Conservation (phyloP, 345 rosid species). For the Brassica incana region DNA sequence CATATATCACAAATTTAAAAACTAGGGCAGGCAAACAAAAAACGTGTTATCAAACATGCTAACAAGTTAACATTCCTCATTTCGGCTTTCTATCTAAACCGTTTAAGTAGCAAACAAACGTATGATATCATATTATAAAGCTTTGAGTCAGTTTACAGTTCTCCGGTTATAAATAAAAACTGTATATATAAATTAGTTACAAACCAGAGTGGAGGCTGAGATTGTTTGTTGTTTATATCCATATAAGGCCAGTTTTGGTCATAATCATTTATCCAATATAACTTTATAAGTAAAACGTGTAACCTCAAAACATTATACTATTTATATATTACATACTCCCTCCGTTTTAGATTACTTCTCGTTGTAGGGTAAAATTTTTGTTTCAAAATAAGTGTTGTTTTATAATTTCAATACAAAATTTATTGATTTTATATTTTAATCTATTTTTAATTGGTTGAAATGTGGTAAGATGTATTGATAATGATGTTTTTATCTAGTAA, state of each 20-base stretch:
- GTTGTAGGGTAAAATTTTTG: no score
- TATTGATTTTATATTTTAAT: no score
- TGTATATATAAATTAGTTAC: neutral
- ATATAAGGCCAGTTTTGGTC: neutral
- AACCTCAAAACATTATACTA: neutral
- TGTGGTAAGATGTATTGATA: no score
- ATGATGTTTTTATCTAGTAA: no score
- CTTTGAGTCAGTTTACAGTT: neutral
- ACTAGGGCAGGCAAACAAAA: conserved; percentile 3
- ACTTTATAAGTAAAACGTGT: neutral
- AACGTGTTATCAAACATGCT: neutral
- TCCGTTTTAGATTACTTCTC: no score
- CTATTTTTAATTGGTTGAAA: no score
- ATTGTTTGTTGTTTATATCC: neutral
- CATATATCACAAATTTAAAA: neutral
- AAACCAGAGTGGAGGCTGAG: neutral
- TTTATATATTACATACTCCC: neutral
- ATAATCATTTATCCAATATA: neutral
- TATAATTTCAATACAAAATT: no score
- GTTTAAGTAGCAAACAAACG: neutral
- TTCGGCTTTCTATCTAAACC: neutral
- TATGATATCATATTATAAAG: neutral
- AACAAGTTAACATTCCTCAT: neutral
- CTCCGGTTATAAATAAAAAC: neutral
- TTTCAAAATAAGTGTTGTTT: no score